Conservation (phyloP, 345 rosid species). For the Euphorbia pulcherrima region DNA sequence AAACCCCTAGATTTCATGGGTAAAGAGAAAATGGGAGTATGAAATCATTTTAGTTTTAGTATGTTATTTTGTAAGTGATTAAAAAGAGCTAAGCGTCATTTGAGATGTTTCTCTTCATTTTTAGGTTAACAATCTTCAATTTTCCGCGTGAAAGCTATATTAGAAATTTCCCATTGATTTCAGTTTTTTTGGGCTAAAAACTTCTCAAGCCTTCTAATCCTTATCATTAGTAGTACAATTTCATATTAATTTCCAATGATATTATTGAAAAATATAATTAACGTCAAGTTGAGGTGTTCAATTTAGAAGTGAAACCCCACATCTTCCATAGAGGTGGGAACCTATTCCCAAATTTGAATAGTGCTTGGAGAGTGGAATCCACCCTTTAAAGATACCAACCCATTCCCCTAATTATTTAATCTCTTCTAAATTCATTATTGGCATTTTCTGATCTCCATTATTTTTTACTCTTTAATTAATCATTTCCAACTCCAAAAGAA, state of each 20-base stretch:
- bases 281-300: background rate
- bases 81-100: too few species aligned
- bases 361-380: conserved; percentile 13
- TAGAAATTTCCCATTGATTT: too few species aligned
- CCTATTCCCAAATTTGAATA: background rate
- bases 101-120: too few species aligned
- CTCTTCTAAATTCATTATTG: background rate
- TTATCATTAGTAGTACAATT: background rate
- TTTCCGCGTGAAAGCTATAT: too few species aligned
- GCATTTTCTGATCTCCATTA: conserved; percentile 1
- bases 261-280: background rate
- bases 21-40: too few species aligned
- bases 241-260: too few species aligned
- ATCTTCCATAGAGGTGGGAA: conserved; percentile 13
- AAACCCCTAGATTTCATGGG: too few species aligned
- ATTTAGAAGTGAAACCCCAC: conserved; percentile 5
- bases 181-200: too few species aligned
- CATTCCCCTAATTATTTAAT: conserved; percentile 2
- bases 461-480: background rate
- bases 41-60: too few species aligned
- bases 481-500: background rate
- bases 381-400: conserved; percentile 6
- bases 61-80: too few species aligned
- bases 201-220: too few species aligned
- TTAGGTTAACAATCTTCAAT: too few species aligned